phyloP scores from a whole-genome alignment of 1,284 basidiomycete species.

The Ustilago curta region DNA sequence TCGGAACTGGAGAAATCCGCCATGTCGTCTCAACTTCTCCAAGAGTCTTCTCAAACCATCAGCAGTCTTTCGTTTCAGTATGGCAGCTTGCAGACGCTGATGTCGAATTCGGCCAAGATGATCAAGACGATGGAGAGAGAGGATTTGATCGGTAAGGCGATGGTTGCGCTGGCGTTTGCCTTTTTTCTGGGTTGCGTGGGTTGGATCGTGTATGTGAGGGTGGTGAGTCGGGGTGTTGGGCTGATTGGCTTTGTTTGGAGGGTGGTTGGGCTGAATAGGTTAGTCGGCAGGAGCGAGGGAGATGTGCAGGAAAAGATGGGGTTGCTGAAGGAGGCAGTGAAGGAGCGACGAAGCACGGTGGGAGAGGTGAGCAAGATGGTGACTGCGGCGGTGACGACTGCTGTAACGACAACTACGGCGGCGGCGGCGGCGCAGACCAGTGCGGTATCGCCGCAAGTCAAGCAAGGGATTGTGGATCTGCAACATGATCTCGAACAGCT shows the following conservation, averaged over 20 bases:
- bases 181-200: slow-evolving; percentile 64
- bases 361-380: slow-evolving; percentile 17
- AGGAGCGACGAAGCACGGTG: slow-evolving; percentile 1
- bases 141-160: slow-evolving; percentile 59
- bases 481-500: slow-evolving; percentile 36
- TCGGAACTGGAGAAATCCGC: slow-evolving; percentile 66
- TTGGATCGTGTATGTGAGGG: slow-evolving; percentile 65
- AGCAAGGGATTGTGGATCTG: slow-evolving; percentile 26
- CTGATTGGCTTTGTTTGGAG: slow-evolving; percentile 52
- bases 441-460: slow-evolving; percentile 8
- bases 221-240: slow-evolving; percentile 60
- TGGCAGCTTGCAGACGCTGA: slow-evolving; percentile 57
- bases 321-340: slow-evolving; percentile 17
- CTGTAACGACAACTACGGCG: slow-evolving; percentile 15
- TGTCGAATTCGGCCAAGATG: slow-evolving; percentile 60
- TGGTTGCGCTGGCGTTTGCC: slow-evolving; percentile 52
- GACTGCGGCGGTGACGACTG: slow-evolving; percentile 23
- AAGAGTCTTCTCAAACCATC: slow-evolving; percentile 63
- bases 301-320: slow-evolving; percentile 44
- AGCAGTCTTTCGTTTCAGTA: slow-evolving; percentile 59
- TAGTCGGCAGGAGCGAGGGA: slow-evolving; percentile 22
- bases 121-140: slow-evolving; percentile 67
- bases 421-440: slow-evolving; percentile 21
- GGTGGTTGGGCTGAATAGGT: slow-evolving; percentile 36
- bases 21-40: slow-evolving; percentile 64